Conservation (phyloP, 23 red algal genomes). For the Gracilaria vermiculophylla region DNA sequence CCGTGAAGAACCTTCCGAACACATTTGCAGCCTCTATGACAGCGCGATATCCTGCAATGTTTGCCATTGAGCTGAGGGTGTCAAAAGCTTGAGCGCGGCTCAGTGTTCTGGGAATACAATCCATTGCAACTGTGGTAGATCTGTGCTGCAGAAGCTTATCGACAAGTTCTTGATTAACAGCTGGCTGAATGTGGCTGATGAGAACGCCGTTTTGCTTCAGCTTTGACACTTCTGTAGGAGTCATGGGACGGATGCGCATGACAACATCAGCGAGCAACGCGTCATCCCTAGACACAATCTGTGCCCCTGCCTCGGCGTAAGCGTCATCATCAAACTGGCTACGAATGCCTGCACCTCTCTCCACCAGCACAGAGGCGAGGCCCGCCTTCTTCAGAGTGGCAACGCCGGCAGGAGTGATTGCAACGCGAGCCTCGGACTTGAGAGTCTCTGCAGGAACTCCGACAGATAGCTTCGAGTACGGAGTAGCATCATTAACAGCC, state of each 20-base stretch:
- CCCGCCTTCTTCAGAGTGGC: conserved; percentile 44
- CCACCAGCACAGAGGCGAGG: conserved; percentile 31
- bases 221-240: conserved; percentile 1
- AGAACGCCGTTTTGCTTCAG: conserved; percentile 34
- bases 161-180: conserved; percentile 50
- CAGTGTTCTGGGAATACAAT: conserved; percentile 61
- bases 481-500: conserved; percentile 9
- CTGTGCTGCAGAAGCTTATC: conserved; percentile 29
- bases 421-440: conserved; percentile 56
- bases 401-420: conserved; percentile 63
- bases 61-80: conserved; percentile 67
- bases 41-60: conserved; percentile 69
- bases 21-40: conserved; percentile 74
- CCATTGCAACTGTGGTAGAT: conserved; percentile 62
- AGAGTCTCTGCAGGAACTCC: conserved; percentile 47
- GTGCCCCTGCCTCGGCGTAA: conserved; percentile 47
- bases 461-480: conserved; percentile 66
- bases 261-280: conserved; percentile 63
- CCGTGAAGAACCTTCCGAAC: conserved; percentile 64
- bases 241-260: conserved; percentile 31
- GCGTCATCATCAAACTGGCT: conserved; percentile 57
- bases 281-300: conserved; percentile 36
- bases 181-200: conserved; percentile 53
- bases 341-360: conserved; percentile 27
- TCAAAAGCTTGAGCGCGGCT: conserved; percentile 74